Evolutionary conservation across 352 stramenopile genomes (phyloP).

Genomic region (Thraustochytrium sp.): DNA sequence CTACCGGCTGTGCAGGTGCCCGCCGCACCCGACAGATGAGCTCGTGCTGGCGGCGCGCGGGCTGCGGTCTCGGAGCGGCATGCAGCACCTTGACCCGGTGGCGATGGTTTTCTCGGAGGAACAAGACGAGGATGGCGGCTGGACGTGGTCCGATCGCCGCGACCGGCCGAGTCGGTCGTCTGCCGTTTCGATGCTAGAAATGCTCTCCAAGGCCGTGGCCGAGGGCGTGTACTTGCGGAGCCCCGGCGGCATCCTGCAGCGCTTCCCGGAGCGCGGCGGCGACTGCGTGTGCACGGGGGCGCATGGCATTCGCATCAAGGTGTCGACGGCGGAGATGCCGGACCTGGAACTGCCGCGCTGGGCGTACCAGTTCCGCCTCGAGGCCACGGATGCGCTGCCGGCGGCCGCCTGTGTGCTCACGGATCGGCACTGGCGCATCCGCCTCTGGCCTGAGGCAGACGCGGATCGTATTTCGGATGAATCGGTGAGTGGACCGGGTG

Average conservation of each 20-base stretch:
- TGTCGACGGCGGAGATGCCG: not conserved
- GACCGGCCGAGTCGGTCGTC: not conserved
- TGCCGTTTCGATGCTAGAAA: not conserved
- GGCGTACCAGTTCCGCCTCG: not conserved
- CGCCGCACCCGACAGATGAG: not conserved
- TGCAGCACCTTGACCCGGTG: not conserved
- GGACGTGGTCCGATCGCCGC: not conserved
- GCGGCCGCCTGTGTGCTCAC: not conserved
- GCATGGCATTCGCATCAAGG: not conserved
- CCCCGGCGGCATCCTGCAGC: not conserved
- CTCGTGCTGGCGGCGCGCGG: not conserved
- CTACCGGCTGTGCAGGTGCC: not conserved
- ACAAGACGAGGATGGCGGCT: not conserved
- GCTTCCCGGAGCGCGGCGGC: not conserved
- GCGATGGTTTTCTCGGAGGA: not conserved
- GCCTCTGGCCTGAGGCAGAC: too few relatives aligned
- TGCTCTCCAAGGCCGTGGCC: not conserved
- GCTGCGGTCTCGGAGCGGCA: not conserved
- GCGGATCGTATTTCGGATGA: too few relatives aligned
- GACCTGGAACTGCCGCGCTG: not conserved
- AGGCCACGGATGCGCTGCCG: not conserved
- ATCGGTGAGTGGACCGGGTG: not conserved
- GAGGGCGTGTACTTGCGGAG: not conserved
- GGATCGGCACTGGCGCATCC: not conserved
- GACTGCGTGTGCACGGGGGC: not conserved